Base-by-base conservation (phyloP, 2,329 filamentous ascomycete species). In the Xylaria multiplex region DNA sequence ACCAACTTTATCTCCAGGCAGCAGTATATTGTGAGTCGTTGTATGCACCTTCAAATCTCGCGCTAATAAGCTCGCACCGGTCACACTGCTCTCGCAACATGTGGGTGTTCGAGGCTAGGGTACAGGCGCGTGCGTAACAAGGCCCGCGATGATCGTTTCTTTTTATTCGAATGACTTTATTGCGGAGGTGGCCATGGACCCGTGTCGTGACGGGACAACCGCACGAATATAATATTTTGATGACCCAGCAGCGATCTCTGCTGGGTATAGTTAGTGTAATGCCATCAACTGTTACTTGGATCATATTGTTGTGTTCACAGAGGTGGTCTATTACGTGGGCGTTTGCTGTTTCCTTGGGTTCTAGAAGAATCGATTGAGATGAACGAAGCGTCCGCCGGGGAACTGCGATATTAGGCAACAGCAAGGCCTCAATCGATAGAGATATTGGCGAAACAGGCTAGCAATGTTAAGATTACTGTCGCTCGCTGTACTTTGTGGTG, bases 141-240 rank as follows among this genome's bases (percentile, higher is more conserved):
- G 67, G 50, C 0, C 67, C 66, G 6, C 0, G 11, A 16, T 72
- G 71, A 14, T 65, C 30, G 22, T 68, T 30, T 6, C 56, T 46
- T 54, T 71, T 73, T 11, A 73, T 53, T n/a, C 32, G 49, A 30
- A 72, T 58, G 22, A 55, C 46, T 59, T 55, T 59, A n/a, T 56
- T 14, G 30, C 35, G 55, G 14, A 54, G 11, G 7, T 42, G 19
- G 37, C 46, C 16, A 19, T 2, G n/a, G 11, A 2, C 2, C 8
- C 19, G 24, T 27, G 40, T 60, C 2, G 2, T 52, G 5, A 52
- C 65, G 22, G 63, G 59, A 19, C 65, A 65, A 0, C 62, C 65
- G 45, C 71, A 73, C 14, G 57, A 22, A 24, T 71, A 65, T 0
- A 57, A 5, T 2, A 73, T 43, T 2, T 4, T 11, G 46, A 73